Evolutionary conservation across 2,329 filamentous ascomycete genomes (phyloP).

Genomic region (Chalara sp.): DNA sequence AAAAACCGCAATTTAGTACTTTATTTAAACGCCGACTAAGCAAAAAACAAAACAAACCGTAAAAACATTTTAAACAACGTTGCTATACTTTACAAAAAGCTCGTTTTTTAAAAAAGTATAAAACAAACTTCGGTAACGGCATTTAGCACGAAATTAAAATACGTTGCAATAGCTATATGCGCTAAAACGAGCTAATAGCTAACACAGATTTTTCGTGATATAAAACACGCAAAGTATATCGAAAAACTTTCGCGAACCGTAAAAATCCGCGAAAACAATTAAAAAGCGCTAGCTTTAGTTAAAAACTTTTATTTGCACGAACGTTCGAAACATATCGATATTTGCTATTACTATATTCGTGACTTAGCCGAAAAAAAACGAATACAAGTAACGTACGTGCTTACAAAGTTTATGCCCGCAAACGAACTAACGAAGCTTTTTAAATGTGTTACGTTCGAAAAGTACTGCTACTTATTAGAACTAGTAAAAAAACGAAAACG

Average conservation of each 20-base stretch:
- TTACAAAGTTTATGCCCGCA: constrained; percentile 1
- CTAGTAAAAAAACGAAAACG: no score
- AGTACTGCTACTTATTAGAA: no score
- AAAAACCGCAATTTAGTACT: not conserved
- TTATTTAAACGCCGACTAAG: not conserved
- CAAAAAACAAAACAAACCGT: not conserved
- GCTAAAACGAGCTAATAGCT: constrained; percentile 3
- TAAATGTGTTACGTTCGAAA: no score
- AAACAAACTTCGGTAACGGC: constrained; percentile 9
- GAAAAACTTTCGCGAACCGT: not conserved
- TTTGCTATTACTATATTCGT: constrained; percentile 2
- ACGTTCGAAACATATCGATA: constrained; percentile 4
- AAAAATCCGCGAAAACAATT: no score
- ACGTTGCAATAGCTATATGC: constrained; percentile 6
- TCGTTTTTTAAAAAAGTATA: constrained; percentile 4
- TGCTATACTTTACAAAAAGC: constrained; percentile 4
- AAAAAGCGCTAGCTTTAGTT: not conserved
- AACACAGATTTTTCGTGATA: not conserved
- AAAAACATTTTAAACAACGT: constrained; percentile 3
- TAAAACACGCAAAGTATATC: not conserved
- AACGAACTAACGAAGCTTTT: constrained; percentile 3
- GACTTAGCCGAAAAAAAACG: not conserved
- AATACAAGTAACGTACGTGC: not conserved
- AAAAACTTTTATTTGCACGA: not conserved
- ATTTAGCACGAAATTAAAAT: constrained; percentile 12